A percentile compares a stretch with the other conserved stretches of the same genome.
These are phyloP conservation scores for Excoecaria agallocha DNA, from an alignment of 345 rosid species.

Conservation along the genomic window DNA sequence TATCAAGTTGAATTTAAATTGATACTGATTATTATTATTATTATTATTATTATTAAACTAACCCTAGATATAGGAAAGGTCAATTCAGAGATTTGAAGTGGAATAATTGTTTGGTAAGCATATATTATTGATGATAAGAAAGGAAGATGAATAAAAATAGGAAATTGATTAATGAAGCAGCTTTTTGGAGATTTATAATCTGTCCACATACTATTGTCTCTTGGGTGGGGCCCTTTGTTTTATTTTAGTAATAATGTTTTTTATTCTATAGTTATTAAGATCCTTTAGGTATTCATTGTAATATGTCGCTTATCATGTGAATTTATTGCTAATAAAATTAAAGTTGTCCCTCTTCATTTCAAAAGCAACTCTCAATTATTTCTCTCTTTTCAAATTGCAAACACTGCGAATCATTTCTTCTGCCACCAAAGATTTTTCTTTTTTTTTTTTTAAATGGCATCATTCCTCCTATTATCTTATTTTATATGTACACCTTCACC, in stretches of 20 bases:
- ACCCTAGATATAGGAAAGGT: background rate
- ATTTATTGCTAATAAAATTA: background rate
- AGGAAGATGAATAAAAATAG: no score
- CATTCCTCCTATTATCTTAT: background rate
- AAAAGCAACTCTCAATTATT: background rate
- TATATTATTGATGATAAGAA: background rate
- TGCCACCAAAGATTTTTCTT: no score
- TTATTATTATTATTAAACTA: no score
- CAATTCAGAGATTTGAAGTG: background rate
- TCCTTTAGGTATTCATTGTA: constrained; percentile 1
- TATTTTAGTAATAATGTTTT: background rate
- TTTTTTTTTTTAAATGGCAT: no score
- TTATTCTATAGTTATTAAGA: background rate
- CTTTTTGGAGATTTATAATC: no score
- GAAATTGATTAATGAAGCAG: no score
- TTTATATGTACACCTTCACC: background rate
- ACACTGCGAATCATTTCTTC: background rate
- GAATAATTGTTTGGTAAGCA: background rate
- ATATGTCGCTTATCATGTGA: background rate
- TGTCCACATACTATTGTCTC: background rate
- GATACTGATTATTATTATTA: no score
- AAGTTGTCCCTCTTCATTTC: background rate
- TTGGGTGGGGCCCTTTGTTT: background rate
- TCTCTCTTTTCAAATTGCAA: background rate
- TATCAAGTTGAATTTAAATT: no score